Conservation (phyloP, 495 filamentous ascomycete species). For the Daldinia vernicosa region DNA sequence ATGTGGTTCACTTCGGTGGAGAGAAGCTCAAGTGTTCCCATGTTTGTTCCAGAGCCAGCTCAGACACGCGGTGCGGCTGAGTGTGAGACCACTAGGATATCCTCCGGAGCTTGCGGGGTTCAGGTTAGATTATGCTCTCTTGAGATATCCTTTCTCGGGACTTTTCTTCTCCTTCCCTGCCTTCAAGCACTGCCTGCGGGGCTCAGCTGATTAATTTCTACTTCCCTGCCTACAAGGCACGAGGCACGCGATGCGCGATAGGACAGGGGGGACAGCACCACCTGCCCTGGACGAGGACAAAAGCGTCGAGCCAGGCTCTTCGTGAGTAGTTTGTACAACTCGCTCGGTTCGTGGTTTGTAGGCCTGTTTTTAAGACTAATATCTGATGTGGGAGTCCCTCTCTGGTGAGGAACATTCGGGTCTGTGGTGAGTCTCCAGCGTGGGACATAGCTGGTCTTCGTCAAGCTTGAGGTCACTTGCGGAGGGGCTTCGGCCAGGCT, state of each 20-base stretch:
- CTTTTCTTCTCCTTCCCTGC: too few relatives aligned
- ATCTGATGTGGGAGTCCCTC: neutral
- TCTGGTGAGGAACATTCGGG: constrained; percentile 4
- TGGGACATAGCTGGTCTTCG: neutral
- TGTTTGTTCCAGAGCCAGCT: constrained; percentile 3
- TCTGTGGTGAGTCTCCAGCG: constrained; percentile 7
- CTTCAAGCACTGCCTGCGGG: too few relatives aligned
- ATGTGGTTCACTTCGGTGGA: neutral
- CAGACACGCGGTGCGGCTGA: neutral
- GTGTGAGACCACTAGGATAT: constrained; percentile 1
- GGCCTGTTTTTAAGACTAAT: neutral
- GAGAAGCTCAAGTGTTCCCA: constrained; percentile 15
- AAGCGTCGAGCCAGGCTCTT: neutral
- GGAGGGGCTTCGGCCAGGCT: neutral
- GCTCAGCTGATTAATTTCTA: neutral
- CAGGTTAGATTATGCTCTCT: too few relatives aligned
- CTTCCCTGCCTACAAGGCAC: neutral
- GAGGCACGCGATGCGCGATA: neutral
- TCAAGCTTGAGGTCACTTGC: neutral
- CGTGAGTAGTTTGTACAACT: neutral
- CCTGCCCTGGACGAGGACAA: neutral
- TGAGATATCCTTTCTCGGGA: too few relatives aligned
- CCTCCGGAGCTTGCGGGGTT: neutral
- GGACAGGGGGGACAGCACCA: neutral
- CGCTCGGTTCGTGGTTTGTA: neutral